Percentiles rank a stretch among this genome's conserved stretches.
phyloP scores from a whole-genome alignment of 2,329 filamentous ascomycete genomes.

The Xylaria sp. region DNA sequence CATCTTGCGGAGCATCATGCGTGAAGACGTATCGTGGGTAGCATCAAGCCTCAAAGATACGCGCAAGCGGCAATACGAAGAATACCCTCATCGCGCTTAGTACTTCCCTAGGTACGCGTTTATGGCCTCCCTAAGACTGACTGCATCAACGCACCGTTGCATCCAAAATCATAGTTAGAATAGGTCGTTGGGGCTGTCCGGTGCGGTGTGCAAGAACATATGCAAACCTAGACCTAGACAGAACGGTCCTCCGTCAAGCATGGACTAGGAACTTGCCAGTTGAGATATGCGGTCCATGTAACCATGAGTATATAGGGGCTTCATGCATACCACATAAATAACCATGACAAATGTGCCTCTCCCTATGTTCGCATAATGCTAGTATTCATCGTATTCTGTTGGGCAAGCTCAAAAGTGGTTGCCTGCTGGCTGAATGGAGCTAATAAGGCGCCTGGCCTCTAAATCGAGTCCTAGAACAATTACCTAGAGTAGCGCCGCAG shows the following conservation, averaged over 20 bases:
- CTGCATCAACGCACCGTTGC: background rate
- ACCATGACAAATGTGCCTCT: constrained; percentile 16
- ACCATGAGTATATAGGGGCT: background rate
- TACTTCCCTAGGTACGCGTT: background rate
- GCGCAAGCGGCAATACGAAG: constrained; percentile 4
- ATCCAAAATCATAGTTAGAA: background rate
- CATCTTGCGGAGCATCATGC: background rate
- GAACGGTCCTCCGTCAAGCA: background rate
- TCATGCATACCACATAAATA: constrained; percentile 3
- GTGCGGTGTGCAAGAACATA: background rate
- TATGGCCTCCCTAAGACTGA: background rate
- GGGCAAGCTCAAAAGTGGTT: background rate
- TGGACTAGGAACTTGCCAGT: background rate
- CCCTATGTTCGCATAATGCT: background rate
- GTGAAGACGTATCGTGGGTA: background rate
- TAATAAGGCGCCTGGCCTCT: constrained; percentile 3
- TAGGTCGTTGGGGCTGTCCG: background rate
- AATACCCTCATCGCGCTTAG: background rate
- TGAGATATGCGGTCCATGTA: background rate
- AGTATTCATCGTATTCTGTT: background rate
- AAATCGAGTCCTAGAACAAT: background rate
- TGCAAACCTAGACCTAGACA: background rate
- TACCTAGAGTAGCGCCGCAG: background rate
- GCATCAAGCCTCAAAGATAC: background rate
- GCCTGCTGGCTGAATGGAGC: constrained; percentile 9